A percentile compares a stretch with the other conserved stretches of the same genome.
Conservation (phyloP, 495 filamentous ascomycete species). For the Xylaria cubensis region DNA sequence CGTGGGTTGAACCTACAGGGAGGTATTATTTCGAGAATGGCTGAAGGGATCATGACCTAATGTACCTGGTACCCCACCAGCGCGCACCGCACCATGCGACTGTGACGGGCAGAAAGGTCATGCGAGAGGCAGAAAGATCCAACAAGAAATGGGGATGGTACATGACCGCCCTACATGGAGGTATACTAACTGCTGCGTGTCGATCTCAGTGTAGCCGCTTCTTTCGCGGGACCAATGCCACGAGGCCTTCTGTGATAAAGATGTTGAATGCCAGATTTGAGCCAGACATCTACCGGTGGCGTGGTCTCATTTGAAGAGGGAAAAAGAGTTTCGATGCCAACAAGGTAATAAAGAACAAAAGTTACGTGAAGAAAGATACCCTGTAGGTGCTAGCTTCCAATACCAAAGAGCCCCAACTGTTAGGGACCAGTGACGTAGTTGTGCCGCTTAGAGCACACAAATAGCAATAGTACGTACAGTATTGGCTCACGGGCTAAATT, state of each 20-base stretch:
- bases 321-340: not conserved
- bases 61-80: slow-evolving; percentile 21
- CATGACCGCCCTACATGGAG: slow-evolving; percentile 5
- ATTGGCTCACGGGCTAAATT: slow-evolving; percentile 14
- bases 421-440: slow-evolving; percentile 28
- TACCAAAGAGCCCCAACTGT: not conserved
- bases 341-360: not conserved
- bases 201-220: slow-evolving; percentile 8
- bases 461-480: slow-evolving; percentile 4
- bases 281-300: not conserved
- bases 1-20: not conserved
- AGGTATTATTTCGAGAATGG: not conserved
- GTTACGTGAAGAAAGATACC: not conserved
- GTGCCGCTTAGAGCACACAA: slow-evolving; percentile 29
- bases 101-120: slow-evolving; percentile 27
- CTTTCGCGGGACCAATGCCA: slow-evolving; percentile 5
- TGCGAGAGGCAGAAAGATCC: slow-evolving; percentile 16
- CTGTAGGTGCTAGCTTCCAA: not conserved
- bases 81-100: slow-evolving; percentile 23
- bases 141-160: not conserved
- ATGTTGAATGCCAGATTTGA: too few relatives aligned
- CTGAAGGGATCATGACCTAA: slow-evolving; percentile 6
- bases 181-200: slow-evolving; percentile 12
- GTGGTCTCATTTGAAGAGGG: not conserved
- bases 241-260: not conserved